Conservation (phyloP, 139 green algal species). For the Haematococcus lacustris region DNA sequence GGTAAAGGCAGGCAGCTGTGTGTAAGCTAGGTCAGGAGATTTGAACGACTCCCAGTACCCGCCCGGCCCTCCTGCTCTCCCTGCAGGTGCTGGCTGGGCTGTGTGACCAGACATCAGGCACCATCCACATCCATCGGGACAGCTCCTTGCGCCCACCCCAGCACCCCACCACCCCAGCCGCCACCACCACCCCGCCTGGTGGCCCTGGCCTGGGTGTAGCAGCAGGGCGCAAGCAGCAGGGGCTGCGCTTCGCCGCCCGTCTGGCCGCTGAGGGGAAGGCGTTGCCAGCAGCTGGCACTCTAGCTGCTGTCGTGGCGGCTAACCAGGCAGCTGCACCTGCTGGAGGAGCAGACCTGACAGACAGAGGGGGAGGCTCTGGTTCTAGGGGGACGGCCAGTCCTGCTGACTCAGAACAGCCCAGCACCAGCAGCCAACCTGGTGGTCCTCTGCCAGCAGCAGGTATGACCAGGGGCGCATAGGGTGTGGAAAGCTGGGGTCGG, state of each 20-base stretch:
- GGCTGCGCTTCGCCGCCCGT: neutral
- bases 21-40: neutral
- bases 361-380: too few species aligned
- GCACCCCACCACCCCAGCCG: neutral
- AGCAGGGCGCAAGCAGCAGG: neutral
- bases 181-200: neutral
- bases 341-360: too few species aligned
- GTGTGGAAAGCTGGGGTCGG: too few species aligned
- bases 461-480: too few species aligned
- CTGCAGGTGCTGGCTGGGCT: slow-evolving; percentile 70
- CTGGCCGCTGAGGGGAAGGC: neutral
- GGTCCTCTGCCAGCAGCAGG: too few species aligned
- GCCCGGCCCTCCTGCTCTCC: slow-evolving; percentile 31
- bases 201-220: neutral
- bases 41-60: neutral
- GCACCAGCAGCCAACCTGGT: too few species aligned
- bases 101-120: slow-evolving; percentile 41
- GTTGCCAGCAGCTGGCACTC: neutral
- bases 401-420: too few species aligned
- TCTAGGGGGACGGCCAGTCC: too few species aligned
- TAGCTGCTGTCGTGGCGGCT: neutral
- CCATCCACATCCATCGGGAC: slow-evolving; percentile 21
- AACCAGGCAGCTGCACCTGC: slow-evolving; percentile 21
- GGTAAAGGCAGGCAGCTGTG: neutral
- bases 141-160: neutral